Evolutionary conservation across 2,329 filamentous ascomycete genomes (phyloP).

Genomic region (Pseudocercospora fuligena): DNA sequence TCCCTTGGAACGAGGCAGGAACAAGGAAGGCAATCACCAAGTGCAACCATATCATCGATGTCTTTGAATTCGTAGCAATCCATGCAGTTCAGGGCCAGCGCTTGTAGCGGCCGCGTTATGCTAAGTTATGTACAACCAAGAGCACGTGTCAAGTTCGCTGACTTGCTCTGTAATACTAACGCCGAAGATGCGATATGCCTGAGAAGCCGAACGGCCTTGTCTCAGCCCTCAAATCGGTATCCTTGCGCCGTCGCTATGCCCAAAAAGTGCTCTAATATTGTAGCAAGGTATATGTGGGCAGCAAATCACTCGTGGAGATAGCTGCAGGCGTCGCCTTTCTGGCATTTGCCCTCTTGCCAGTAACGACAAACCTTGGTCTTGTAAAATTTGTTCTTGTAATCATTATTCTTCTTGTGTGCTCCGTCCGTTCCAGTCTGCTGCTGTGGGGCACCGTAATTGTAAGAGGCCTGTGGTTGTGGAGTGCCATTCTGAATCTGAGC

Average conservation of each 20-base stretch:
- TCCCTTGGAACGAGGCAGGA: not conserved
- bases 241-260: conserved; percentile 21
- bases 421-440: conserved; percentile 40
- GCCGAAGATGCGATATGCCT: conserved; percentile 8
- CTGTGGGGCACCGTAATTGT: conserved; percentile 22
- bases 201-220: not conserved
- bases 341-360: conserved; percentile 59
- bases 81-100: not conserved
- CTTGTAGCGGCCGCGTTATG: not conserved
- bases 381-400: conserved; percentile 37
- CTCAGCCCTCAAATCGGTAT: not conserved
- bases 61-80: not conserved
- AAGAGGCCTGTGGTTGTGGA: not conserved
- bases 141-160: not conserved
- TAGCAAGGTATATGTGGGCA: conserved; percentile 1
- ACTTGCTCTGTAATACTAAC: not conserved
- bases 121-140: conserved; percentile 8
- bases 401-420: conserved; percentile 30
- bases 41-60: not conserved
- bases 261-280: conserved; percentile 2
- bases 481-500: conserved; percentile 29
- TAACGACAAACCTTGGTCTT: conserved; percentile 54
- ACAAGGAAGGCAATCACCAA: not conserved
- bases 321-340: conserved; percentile 48
- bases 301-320: conserved; percentile 38